Evolutionary conservation across 2,329 filamentous ascomycete genomes (phyloP).

Genomic region (Cladosporium sp.): DNA sequence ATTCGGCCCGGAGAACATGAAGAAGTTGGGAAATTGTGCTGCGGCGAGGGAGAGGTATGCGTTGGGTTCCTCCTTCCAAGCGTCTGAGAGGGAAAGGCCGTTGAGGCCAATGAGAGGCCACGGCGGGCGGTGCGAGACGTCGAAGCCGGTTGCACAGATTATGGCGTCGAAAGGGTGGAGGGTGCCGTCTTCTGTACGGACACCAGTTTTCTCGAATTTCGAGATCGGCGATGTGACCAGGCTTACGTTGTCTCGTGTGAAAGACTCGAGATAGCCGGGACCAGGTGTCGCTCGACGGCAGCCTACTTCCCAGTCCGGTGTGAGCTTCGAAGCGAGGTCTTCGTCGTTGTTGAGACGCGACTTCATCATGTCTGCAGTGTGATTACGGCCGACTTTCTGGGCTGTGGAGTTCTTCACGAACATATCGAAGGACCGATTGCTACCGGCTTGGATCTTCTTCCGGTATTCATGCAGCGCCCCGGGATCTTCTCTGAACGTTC

Average conservation of each 20-base stretch:
- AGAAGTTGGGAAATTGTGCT: constrained; percentile 38
- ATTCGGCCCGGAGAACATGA: constrained; percentile 33
- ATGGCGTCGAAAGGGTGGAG: constrained; percentile 35
- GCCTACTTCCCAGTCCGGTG: constrained; percentile 66
- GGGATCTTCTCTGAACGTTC: constrained; percentile 35
- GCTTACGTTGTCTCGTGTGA: constrained; percentile 35
- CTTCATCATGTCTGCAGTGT: constrained; percentile 49
- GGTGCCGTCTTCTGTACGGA: constrained; percentile 29
- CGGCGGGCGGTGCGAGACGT: constrained; percentile 41
- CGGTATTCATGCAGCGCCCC: constrained; percentile 40
- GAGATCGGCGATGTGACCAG: constrained; percentile 33
- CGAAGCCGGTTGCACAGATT: constrained; percentile 51
- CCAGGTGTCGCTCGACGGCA: constrained; percentile 63
- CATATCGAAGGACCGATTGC: constrained; percentile 37
- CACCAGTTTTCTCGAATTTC: constrained; percentile 30
- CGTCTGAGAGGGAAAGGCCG: constrained; percentile 27
- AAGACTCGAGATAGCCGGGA: constrained; percentile 45
- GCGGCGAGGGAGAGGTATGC: constrained; percentile 35
- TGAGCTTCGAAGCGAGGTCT: constrained; percentile 56
- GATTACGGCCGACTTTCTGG: constrained; percentile 27
- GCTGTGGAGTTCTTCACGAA: constrained; percentile 57
- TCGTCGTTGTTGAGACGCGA: constrained; percentile 57
- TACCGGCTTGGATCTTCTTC: constrained; percentile 38
- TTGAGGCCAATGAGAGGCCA: constrained; percentile 44
- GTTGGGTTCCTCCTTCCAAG: constrained; percentile 35